phyloP scores from a whole-genome alignment of 2,329 filamentous ascomycete species.

The Scedosporium dehoogii region DNA sequence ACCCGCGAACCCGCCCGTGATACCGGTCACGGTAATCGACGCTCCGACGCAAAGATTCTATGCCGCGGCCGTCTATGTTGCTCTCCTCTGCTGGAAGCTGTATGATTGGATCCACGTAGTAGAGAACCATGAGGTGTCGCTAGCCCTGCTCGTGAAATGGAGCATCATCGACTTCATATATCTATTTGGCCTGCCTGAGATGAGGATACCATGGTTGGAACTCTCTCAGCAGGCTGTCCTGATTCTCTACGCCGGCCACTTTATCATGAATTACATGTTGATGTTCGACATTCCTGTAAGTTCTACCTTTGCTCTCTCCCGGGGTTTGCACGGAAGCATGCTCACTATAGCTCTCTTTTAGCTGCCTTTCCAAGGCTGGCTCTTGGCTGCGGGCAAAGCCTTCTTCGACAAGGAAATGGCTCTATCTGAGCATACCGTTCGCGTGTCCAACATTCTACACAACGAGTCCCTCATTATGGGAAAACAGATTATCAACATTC shows the following conservation, averaged over 20 bases:
- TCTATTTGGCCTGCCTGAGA: conserved; percentile 73
- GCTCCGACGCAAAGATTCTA: conserved; percentile 87
- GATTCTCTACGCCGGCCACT: conserved; percentile 61
- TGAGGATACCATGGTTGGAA: conserved; percentile 95
- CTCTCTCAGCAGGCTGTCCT: conserved; percentile 69
- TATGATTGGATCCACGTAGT: conserved; percentile 77
- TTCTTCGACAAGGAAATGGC: conserved; percentile 89
- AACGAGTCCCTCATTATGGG: conserved; percentile 91
- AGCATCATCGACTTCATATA: conserved; percentile 75
- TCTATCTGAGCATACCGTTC: conserved; percentile 87
- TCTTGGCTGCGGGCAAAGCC: conserved; percentile 64
- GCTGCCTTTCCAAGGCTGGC: conserved; percentile 65
- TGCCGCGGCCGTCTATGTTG: conserved; percentile 67
- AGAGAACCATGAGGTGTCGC: conserved; percentile 77
- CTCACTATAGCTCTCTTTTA: conserved; percentile 19
- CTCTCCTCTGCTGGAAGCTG: conserved; percentile 70
- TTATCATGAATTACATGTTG: conserved; percentile 67
- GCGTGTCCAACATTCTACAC: conserved; percentile 76
- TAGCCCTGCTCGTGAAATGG: conserved; percentile 92
- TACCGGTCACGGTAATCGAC: conserved; percentile 74
- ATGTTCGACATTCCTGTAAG: conserved; percentile 84
- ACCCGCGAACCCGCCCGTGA: conserved; percentile 47
- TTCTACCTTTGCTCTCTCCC: conserved; percentile 9
- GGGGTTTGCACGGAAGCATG: neutral
- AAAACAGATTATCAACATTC: conserved; percentile 93